Conservation (phyloP, 192 early-diverging fungal genomes). For the Coemansia sp. region DNA sequence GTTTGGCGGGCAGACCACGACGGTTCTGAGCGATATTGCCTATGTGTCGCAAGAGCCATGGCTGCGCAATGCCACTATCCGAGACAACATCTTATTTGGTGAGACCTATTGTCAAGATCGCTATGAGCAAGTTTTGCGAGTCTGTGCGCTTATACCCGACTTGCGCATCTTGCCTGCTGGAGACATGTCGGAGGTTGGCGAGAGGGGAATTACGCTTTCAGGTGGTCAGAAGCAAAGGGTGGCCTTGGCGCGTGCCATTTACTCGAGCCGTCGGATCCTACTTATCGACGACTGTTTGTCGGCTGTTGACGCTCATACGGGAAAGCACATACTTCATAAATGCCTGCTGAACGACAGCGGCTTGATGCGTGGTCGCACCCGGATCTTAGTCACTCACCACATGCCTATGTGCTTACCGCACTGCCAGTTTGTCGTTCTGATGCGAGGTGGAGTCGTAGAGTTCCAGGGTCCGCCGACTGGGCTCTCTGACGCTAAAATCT, state of each 20-base stretch:
- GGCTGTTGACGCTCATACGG: constrained; percentile 94
- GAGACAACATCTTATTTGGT: constrained; percentile 87
- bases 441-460: constrained; percentile 59
- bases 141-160: constrained; percentile 81
- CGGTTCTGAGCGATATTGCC: constrained; percentile 59
- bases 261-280: constrained; percentile 56
- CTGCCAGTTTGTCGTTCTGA: constrained; percentile 58
- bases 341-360: constrained; percentile 60
- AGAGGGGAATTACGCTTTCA: constrained; percentile 78
- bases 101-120: constrained; percentile 64
- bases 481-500: background rate
- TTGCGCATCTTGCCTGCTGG: constrained; percentile 79
- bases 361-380: constrained; percentile 72
- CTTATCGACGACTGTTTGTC: constrained; percentile 87
- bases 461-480: constrained; percentile 17
- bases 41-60: constrained; percentile 81
- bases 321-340: constrained; percentile 75
- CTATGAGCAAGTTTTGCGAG: constrained; percentile 74
- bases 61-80: constrained; percentile 73
- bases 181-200: constrained; percentile 89
- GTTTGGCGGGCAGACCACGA: constrained; percentile 1
- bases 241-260: constrained; percentile 85
- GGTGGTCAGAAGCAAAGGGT: constrained; percentile 88
- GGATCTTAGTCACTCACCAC: constrained; percentile 89
- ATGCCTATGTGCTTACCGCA: constrained; percentile 66